These are phyloP conservation scores for Eryngium alpinum DNA, from an alignment of 140 eudicot species.

Conservation along the genomic window DNA sequence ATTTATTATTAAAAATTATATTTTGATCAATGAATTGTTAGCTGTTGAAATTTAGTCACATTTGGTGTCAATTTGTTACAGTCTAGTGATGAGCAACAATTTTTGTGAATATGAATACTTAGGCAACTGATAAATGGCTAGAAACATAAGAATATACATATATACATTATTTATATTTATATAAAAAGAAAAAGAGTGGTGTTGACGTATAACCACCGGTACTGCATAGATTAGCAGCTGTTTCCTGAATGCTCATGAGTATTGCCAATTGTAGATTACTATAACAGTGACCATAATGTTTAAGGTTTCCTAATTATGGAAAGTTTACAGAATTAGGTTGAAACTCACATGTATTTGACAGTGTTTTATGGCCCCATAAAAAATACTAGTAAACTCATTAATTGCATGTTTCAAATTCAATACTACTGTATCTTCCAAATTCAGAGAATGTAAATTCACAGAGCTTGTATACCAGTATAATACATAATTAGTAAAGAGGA, in stretches of 20 bases:
- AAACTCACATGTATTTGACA: conserved; percentile 10
- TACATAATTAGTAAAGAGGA: background rate
- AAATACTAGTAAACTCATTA: background rate
- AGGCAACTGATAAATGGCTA: too few species aligned
- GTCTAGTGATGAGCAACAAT: too few species aligned
- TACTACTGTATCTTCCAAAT: background rate
- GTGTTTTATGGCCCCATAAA: background rate
- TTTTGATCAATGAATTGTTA: too few species aligned
- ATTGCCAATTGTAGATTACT: conserved; percentile 9
- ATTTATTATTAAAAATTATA: too few species aligned
- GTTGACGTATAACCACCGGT: conserved; percentile 19
- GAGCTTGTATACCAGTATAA: background rate
- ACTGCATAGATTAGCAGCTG: background rate
- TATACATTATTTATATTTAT: background rate
- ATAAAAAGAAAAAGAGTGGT: background rate
- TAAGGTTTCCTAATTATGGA: background rate
- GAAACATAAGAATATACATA: too few species aligned
- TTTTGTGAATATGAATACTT: too few species aligned
- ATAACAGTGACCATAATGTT: background rate
- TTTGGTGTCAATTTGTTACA: too few species aligned
- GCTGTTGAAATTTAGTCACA: too few species aligned
- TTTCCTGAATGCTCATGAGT: conserved; percentile 9
- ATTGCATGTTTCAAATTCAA: conserved; percentile 1
- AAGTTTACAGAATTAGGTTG: background rate
- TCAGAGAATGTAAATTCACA: too few species aligned